Evolutionary conservation across 2,329 filamentous ascomycete species (phyloP), one percentile per base, ranked within the genome.

Genomic region (Penicillium concentricum): DNA sequence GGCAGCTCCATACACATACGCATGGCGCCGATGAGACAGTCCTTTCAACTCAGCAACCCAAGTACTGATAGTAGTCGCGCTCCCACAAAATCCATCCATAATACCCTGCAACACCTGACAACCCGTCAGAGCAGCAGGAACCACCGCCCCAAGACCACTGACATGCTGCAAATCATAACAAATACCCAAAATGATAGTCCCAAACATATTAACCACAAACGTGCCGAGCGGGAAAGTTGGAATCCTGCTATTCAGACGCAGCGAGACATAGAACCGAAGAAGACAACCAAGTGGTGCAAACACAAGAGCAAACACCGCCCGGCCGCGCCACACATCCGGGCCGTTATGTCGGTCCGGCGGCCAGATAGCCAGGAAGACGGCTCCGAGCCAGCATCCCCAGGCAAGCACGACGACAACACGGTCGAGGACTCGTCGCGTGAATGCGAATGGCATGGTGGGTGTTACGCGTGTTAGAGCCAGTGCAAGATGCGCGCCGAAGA

Each of bases 251-350:
- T 97, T 97, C n/a, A 96, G 81, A 24, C 78, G 73, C 7, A 89
- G 69, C 0, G 89, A 89, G 1, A 84, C 73, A 69, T 91, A 92
- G 76, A 90, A 96, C 4, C 93, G 84, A 0, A 82, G 69, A 0
- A 96, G 74, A 63, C 89, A 92, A 0, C 93, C 93, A 0, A 91
- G 63, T 0, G 93, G 93, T 1, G 91, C 89, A 66, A 97, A 94
- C 2, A 92, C 86, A 26, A 94, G 79, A 0, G 91, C 84, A 65
- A 96, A 93, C 0, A 90, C 77, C 0, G 84, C 88, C 45, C 87
- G 78, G 2, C 89, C 87, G 38, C 92, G 89, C 92, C 92, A 96
- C 18, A 75, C 75, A 39, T 89, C 81, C 18, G 52, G 30, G 0
- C 34, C 59, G 20, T 41, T 24, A 43, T 74, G 66, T 39, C 80